These are phyloP conservation scores for Veloboletus limbatus DNA, from an alignment of 1,284 basidiomycete species.

Conservation along the genomic window DNA sequence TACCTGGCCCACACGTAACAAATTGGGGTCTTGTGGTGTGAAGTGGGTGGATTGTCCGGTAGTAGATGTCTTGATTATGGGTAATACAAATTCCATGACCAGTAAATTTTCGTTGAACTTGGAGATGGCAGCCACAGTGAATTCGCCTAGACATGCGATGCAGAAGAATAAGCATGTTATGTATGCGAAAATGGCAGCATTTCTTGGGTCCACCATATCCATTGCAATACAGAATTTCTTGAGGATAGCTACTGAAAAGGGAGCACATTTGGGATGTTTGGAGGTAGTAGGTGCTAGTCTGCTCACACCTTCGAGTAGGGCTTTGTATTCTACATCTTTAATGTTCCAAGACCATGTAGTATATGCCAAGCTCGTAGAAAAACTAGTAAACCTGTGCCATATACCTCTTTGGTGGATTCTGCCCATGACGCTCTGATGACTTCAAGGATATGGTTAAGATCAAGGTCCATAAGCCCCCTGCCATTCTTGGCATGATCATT, in stretches of 20 bases:
- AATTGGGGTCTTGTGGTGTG: neutral
- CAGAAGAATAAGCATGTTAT: neutral
- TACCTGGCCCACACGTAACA: too few relatives aligned
- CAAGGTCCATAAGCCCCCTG: neutral
- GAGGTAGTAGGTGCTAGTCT: neutral
- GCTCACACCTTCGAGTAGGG: neutral
- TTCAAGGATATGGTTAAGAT: conserved; percentile 8
- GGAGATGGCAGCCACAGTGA: neutral
- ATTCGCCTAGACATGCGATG: neutral
- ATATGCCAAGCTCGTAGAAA: conserved; percentile 15
- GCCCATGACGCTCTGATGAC: conserved; percentile 17
- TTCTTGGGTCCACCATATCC: neutral
- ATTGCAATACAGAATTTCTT: neutral
- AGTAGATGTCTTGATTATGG: neutral
- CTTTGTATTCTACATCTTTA: neutral
- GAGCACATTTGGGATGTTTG: fast-evolving
- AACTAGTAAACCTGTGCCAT: conserved; percentile 14
- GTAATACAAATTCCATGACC: neutral
- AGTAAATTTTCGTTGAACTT: neutral
- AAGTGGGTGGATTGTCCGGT: neutral
- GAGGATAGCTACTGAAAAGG: neutral
- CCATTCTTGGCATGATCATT: too few relatives aligned
- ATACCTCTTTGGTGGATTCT: conserved; percentile 14
- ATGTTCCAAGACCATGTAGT: neutral
- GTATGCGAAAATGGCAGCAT: conserved; percentile 3